phyloP scores from a whole-genome alignment of 2,329 filamentous ascomycete genomes.

The Periconia sp. region DNA sequence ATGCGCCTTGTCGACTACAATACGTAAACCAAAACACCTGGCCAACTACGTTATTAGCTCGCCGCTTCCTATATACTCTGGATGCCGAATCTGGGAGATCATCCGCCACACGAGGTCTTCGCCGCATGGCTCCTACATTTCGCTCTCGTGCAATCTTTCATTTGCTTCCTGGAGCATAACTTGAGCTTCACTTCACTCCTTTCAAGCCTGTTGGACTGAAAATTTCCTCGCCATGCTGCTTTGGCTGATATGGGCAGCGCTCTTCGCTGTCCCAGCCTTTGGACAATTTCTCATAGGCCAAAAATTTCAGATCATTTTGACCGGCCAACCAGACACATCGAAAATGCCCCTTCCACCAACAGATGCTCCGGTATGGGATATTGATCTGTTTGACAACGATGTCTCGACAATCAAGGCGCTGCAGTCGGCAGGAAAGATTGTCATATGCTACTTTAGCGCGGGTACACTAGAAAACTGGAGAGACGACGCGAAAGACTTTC shows the following conservation, averaged over 20 bases:
- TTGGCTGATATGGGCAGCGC: constrained; percentile 19
- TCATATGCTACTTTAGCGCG: constrained; percentile 42
- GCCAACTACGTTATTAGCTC: constrained; percentile 14
- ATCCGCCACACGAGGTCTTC: constrained; percentile 11
- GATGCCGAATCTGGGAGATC: constrained; percentile 10
- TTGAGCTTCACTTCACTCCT: background rate
- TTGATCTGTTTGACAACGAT: constrained; percentile 39
- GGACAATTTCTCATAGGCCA: constrained; percentile 30
- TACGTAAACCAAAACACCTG: constrained; percentile 27
- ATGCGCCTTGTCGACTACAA: constrained; percentile 24
- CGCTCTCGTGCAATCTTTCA: constrained; percentile 8
- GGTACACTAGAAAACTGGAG: constrained; percentile 39
- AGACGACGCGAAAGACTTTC: constrained; percentile 31
- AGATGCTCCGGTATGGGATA: constrained; percentile 36
- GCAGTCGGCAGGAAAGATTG: constrained; percentile 31
- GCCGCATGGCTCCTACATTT: constrained; percentile 21
- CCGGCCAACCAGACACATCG: constrained; percentile 30
- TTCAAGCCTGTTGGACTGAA: too few relatives aligned
- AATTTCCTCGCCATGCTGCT: too few relatives aligned
- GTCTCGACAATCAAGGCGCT: constrained; percentile 24
- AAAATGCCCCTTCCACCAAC: constrained; percentile 32
- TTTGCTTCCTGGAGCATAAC: constrained; percentile 10
- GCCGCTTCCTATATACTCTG: constrained; percentile 10
- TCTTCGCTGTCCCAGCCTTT: constrained; percentile 17
- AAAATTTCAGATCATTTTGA: constrained; percentile 36